phyloP scores from a whole-genome alignment of 805 yeast genomes.

The Candida michaelii region DNA sequence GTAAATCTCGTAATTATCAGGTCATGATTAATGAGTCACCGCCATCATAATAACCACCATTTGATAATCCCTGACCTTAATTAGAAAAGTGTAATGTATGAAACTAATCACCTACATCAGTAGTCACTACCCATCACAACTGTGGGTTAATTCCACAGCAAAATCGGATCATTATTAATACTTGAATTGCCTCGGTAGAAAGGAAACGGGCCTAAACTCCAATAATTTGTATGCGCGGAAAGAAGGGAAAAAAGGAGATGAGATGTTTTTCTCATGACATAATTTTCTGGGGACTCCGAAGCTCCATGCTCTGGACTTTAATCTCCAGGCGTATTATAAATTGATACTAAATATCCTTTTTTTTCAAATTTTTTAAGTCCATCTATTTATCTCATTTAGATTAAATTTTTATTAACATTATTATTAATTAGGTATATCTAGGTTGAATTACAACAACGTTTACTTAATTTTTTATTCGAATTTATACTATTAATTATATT shows the following conservation, averaged over 20 bases:
- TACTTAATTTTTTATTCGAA: too few relatives aligned
- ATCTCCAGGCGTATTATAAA: conserved; percentile 7
- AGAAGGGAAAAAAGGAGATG: conserved; percentile 5
- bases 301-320: conserved; percentile 7
- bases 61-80: too few relatives aligned
- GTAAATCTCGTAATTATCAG: background rate
- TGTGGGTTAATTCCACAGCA: too few relatives aligned
- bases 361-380: background rate
- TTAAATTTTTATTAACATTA: background rate
- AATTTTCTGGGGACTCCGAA: conserved; percentile 6
- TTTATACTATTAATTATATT: too few relatives aligned
- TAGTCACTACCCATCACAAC: too few relatives aligned
- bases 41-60: too few relatives aligned
- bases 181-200: conserved; percentile 1
- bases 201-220: background rate
- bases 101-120: too few relatives aligned
- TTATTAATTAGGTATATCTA: background rate
- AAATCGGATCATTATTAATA: background rate
- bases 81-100: too few relatives aligned
- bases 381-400: background rate
- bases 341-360: background rate
- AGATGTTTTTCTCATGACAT: conserved; percentile 4
- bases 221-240: background rate
- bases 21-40: background rate
- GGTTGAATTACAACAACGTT: too few relatives aligned